phyloP scores from a whole-genome alignment of 106 monocot species.

The Dendrobium officinale region DNA sequence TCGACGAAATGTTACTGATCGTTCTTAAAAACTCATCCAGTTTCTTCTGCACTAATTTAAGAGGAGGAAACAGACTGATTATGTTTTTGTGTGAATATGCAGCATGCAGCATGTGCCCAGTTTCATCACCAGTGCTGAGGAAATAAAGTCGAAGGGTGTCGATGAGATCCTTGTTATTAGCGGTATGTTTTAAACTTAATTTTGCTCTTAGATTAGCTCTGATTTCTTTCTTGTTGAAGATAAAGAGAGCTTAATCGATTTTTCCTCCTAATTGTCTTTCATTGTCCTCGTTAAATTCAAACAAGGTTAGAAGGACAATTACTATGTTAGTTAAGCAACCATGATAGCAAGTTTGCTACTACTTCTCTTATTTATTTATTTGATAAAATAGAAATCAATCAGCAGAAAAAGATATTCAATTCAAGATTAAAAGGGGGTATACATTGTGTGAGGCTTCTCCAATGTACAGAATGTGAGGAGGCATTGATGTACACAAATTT shows the following conservation, averaged over 20 bases:
- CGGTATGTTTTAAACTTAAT: conserved; percentile 33
- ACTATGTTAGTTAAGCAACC: neutral
- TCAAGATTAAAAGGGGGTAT: no score
- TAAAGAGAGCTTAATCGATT: no score
- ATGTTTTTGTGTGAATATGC: conserved; percentile 4
- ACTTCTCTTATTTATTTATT: neutral
- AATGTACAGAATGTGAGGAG: no score
- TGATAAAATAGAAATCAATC: no score
- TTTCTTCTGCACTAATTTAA: neutral
- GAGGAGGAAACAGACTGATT: neutral
- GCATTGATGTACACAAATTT: no score
- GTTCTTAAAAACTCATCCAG: neutral
- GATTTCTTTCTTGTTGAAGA: neutral
- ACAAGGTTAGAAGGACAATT: no score
- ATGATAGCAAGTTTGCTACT: neutral
- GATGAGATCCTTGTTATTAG: conserved; percentile 84
- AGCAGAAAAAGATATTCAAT: no score
- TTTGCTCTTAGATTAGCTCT: neutral
- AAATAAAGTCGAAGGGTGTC: conserved; percentile 85
- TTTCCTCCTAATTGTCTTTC: neutral
- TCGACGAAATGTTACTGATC: neutral
- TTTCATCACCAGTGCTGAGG: conserved; percentile 62
- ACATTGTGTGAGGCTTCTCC: no score
- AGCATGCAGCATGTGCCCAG: conserved; percentile 92
- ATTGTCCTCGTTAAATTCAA: neutral